These are phyloP conservation scores for Tephrocybe rancida DNA, from an alignment of 768 basidiomycete genomes.

Conservation along the genomic window DNA sequence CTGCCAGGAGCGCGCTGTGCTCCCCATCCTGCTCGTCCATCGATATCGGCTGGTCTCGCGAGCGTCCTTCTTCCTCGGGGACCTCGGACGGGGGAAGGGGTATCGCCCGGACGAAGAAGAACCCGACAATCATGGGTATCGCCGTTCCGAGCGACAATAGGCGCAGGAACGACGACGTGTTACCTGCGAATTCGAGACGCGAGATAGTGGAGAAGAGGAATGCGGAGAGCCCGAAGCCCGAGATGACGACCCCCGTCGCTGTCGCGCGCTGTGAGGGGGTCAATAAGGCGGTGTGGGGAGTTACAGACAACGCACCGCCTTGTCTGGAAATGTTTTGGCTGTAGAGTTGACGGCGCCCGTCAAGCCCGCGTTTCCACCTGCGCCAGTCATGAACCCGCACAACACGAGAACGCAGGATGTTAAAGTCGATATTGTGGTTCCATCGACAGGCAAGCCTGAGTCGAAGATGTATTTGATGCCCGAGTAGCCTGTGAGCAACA, in stretches of 20 bases:
- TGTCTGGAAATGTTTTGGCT: conserved; percentile 81
- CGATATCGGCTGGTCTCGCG: not conserved
- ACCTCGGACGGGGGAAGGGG: conserved; percentile 50
- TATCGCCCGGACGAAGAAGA: conserved; percentile 71
- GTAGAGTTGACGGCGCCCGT: conserved; percentile 76
- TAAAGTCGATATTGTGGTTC: conserved; percentile 38
- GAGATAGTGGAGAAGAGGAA: conserved; percentile 86
- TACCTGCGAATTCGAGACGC: conserved; percentile 69
- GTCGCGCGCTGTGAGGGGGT: conserved; percentile 61
- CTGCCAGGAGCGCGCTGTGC: conserved; percentile 7
- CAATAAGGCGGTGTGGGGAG: not conserved
- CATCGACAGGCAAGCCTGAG: conserved; percentile 41
- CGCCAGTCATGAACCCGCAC: conserved; percentile 74
- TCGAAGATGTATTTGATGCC: conserved; percentile 74
- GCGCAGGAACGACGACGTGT: conserved; percentile 77
- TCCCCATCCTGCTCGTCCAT: not conserved
- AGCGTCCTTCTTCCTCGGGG: not conserved
- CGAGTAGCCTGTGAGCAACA: conserved; percentile 71
- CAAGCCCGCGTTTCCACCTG: conserved; percentile 75
- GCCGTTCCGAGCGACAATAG: conserved; percentile 80
- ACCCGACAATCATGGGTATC: conserved; percentile 77
- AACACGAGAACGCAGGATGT: conserved; percentile 54
- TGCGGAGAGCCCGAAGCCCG: conserved; percentile 89
- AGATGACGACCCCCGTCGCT: conserved; percentile 76
- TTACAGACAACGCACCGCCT: conserved; percentile 47